A percentile compares a stretch with the other conserved stretches of the same genome.
Conservation (phyloP, 2,329 filamentous ascomycete species). For the Harringtonia lauricola region DNA sequence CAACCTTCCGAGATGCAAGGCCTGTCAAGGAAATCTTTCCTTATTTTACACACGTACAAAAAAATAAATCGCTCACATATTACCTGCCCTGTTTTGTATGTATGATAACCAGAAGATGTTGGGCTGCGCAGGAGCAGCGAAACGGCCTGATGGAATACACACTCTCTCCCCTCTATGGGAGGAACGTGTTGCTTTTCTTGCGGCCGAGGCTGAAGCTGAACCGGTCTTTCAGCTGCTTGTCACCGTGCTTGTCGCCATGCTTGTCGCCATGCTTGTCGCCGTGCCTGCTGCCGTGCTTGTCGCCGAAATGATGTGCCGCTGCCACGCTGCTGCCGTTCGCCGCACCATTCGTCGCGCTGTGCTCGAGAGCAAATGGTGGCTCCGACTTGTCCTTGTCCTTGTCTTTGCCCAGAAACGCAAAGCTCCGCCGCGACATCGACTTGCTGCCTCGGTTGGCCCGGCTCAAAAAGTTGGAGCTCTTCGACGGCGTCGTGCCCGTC, state of each 20-base stretch:
- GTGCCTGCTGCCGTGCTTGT: background rate
- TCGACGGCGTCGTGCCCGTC: constrained; percentile 4
- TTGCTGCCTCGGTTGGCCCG: constrained; percentile 63
- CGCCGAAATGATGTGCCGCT: no score
- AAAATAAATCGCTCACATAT: no score
- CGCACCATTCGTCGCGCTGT: constrained; percentile 11
- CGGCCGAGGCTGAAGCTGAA: constrained; percentile 57
- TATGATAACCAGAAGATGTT: no score
- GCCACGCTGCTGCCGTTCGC: constrained; percentile 14
- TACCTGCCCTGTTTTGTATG: no score
- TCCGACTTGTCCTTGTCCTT: constrained; percentile 16
- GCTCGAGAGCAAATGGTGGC: constrained; percentile 1
- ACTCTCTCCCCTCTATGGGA: constrained; percentile 14
- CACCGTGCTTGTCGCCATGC: constrained; percentile 21
- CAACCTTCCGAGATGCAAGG: no score
- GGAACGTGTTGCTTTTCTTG: constrained; percentile 54
- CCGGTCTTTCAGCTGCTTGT: constrained; percentile 45
- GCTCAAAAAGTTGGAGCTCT: constrained; percentile 38
- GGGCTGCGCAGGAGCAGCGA: no score
- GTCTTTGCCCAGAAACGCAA: constrained; percentile 50
- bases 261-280: background rate
- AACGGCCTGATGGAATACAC: background rate
- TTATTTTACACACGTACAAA: no score
- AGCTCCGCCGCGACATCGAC: constrained; percentile 67
- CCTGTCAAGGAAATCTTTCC: no score